These are phyloP conservation scores for Solanum rostratum DNA, from an alignment of 257 asterid genomes.

Conservation along the genomic window DNA sequence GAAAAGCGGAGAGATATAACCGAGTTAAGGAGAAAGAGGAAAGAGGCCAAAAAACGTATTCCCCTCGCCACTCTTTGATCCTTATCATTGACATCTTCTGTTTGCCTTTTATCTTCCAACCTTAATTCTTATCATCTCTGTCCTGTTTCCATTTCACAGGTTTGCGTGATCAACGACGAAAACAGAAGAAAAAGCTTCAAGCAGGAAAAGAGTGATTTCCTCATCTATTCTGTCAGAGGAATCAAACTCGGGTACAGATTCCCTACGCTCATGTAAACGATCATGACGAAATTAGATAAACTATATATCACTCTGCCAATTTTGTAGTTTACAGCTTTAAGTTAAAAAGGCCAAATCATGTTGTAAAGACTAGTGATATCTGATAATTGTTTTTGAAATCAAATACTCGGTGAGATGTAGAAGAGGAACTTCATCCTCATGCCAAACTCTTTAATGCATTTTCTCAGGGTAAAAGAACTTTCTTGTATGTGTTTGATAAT, in stretches of 20 bases:
- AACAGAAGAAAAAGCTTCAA: constrained; percentile 26
- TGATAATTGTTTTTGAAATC: neutral
- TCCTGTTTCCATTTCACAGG: constrained; percentile 12
- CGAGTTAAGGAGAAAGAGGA: constrained; percentile 29
- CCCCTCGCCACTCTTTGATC: neutral
- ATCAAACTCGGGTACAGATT: neutral
- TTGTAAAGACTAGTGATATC: neutral
- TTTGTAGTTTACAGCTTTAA: neutral
- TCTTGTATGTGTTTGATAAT: neutral
- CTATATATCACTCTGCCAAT: neutral
- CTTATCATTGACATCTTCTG: neutral
- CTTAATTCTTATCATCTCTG: neutral
- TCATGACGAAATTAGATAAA: neutral
- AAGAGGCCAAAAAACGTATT: constrained; percentile 34
- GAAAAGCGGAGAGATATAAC: constrained; percentile 21
- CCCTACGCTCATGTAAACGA: neutral
- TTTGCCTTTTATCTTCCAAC: neutral
- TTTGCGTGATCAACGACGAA: constrained; percentile 27
- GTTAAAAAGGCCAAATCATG: neutral
- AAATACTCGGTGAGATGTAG: neutral
- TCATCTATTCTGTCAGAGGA: neutral
- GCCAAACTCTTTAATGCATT: neutral
- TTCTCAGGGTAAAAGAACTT: neutral
- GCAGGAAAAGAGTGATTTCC: constrained; percentile 4
- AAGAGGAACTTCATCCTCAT: neutral